Conservation (phyloP, 345 rosid species). For the Ceriops tagal region DNA sequence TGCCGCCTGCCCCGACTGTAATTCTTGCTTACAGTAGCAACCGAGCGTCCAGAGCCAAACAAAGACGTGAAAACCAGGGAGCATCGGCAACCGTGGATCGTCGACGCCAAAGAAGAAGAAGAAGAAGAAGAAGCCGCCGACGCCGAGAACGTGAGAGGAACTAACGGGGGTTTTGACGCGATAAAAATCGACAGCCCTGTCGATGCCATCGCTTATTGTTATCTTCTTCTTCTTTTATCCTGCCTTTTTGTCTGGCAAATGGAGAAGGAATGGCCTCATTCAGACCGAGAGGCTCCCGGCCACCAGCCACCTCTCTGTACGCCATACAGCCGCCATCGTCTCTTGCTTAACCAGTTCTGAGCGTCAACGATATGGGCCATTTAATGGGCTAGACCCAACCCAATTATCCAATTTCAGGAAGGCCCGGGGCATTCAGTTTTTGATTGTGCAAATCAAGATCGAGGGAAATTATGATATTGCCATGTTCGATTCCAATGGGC, state of each 20-base stretch:
- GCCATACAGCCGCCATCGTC: not conserved
- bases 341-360: not conserved
- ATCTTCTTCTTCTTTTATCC: no score
- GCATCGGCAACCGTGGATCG: constrained; percentile 16
- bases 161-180: constrained; percentile 17
- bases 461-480: no score
- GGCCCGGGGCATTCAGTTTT: not conserved
- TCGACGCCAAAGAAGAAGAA: constrained; percentile 12
- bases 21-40: not conserved
- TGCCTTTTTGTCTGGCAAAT: no score
- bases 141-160: no score
- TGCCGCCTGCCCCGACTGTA: no score
- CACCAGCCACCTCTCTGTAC: not conserved
- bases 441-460: no score
- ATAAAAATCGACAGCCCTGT: constrained; percentile 11
- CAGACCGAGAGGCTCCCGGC: not conserved
- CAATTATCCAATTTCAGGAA: not conserved
- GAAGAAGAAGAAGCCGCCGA: constrained; percentile 4
- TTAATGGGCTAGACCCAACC: constrained; percentile 5
- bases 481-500: no score
- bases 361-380: not conserved
- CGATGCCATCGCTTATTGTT: constrained; percentile 10
- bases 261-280: not conserved
- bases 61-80: constrained; percentile 11
- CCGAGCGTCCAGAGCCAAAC: constrained; percentile 11